phyloP scores from a whole-genome alignment of 805 yeast species.

The Saccharomyces mikatae region DNA sequence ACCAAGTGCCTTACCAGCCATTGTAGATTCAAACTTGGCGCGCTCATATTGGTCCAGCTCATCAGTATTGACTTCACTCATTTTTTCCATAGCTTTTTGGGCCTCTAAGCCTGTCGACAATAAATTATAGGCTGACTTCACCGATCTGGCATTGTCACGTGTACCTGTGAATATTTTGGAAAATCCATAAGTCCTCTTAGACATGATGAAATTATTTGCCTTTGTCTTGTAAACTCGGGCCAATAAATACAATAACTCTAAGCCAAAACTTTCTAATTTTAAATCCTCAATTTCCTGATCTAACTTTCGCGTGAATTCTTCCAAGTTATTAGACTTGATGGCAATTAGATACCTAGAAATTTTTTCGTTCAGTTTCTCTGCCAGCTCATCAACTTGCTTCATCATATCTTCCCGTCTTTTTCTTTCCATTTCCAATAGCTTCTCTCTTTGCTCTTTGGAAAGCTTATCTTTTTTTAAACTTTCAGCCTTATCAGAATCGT shows the following conservation, averaged over 20 bases:
- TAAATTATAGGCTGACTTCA: constrained; percentile 77
- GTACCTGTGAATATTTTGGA: constrained; percentile 75
- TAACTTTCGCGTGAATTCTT: constrained; percentile 44
- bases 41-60: constrained; percentile 51
- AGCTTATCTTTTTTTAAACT: constrained; percentile 22
- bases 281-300: constrained; percentile 63
- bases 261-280: constrained; percentile 92
- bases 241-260: constrained; percentile 75
- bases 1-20: constrained; percentile 83
- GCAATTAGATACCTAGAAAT: constrained; percentile 41
- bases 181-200: constrained; percentile 78
- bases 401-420: constrained; percentile 45
- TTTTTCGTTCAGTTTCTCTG: constrained; percentile 40
- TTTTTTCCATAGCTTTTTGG: constrained; percentile 65
- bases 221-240: constrained; percentile 72
- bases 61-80: constrained; percentile 59
- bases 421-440: constrained; percentile 42
- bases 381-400: constrained; percentile 43
- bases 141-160: constrained; percentile 75
- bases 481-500: constrained; percentile 31
- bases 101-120: constrained; percentile 83
- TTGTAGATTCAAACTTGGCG: constrained; percentile 70
- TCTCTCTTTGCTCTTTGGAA: constrained; percentile 40
- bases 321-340: constrained; percentile 39
- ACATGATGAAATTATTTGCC: constrained; percentile 62